These are phyloP conservation scores for Diaporthe humulicola DNA, from an alignment of 2,329 filamentous ascomycete species.

Conservation along the genomic window DNA sequence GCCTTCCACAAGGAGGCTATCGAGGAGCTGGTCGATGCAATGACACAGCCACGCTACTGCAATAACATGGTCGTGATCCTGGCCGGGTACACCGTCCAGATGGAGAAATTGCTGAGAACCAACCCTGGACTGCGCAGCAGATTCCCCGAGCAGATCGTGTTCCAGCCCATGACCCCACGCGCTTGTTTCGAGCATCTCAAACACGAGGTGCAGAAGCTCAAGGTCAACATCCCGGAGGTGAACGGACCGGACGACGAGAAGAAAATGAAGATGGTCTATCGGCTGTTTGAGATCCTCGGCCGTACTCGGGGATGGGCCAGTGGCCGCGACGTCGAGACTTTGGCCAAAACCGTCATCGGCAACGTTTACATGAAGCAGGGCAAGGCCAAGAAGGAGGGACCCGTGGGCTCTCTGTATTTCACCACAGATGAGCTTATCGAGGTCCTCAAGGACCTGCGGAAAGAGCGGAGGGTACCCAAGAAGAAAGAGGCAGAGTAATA, in stretches of 20 bases:
- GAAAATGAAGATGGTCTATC: background rate
- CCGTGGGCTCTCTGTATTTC: background rate
- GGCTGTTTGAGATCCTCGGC: background rate
- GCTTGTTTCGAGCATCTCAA: background rate
- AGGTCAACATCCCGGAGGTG: background rate
- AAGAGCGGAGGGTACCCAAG: background rate
- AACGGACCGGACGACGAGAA: background rate
- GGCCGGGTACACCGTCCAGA: background rate
- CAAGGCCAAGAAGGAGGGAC: background rate
- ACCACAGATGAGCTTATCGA: background rate
- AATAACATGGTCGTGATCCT: background rate
- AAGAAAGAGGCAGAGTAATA: background rate
- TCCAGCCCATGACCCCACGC: background rate
- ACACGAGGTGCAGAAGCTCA: background rate
- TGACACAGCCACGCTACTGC: background rate
- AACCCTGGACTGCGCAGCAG: background rate
- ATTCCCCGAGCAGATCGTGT: background rate
- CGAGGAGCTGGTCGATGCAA: background rate
- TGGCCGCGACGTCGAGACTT: background rate
- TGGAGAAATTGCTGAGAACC: background rate
- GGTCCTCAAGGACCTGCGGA: background rate
- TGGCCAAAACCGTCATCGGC: background rate
- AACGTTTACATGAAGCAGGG: background rate
- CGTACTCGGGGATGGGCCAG: background rate
- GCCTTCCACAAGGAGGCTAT: background rate